Evolutionary conservation across 495 filamentous ascomycete genomes (phyloP), one percentile per base, ranked within the genome.

Genomic region (Penicillium roqueforti): DNA sequence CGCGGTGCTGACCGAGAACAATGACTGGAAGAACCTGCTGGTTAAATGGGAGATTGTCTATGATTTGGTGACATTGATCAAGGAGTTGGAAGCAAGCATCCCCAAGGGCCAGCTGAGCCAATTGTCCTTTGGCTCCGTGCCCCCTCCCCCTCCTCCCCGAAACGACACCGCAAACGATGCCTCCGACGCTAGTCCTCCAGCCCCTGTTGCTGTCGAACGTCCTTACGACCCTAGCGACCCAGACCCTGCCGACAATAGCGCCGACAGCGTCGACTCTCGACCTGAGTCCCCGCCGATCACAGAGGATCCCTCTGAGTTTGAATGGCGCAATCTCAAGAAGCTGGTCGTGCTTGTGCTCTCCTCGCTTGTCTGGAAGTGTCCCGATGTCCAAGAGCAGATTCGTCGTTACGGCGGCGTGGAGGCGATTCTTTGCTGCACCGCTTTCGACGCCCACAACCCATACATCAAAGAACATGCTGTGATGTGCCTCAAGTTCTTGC

Each of bases 281-380:
- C 63, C 82, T 59, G 65, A 82, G 64, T 63, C 84, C 16, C 81
- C 79, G 13, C 85, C 80, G n/a, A 85, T 85, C 43, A 81, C 81
- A 32, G 89, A 93, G 53, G 85, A 89, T 40, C 89, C 91, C 0
- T 85, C 88, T 32, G 87, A 95, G 58, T 97, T 95, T 65, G 87
- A 93, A 51, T 97, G 91, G 91, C 78, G 87, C 32, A 93, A 92
- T 53, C 84, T 97, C 58, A 97, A 97, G 74, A 91, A 90, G 56
- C 85, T 95, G 43, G 87, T 93, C 22, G 84, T 97, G 4, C 84
- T 92, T 47, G 91, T 96, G 20, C 81, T 96, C 9, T 88, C 86
- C 3, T 89, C 87, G 3, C 80, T 97, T 6, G 82, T 95, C 54
- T 79, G 89, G 89, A 77, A 95, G 82, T 82, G 77, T 57, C 81